Evolutionary conservation across 1,139 yeast species (phyloP).

Genomic region (Pichia sp.): DNA sequence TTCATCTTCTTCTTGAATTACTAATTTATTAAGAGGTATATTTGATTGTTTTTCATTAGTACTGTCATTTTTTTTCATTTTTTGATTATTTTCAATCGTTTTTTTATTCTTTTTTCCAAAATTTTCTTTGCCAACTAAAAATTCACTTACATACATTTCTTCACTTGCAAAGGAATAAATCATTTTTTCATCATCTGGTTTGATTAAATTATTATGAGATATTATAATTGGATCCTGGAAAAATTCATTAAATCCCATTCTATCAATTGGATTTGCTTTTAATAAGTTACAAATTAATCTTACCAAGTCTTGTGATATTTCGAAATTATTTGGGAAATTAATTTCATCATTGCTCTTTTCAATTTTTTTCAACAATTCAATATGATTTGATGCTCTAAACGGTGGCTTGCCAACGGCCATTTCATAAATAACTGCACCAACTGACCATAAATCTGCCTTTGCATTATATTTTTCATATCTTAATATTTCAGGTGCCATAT

Average conservation of each 20-base stretch:
- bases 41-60: constrained; percentile 1
- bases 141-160: constrained; percentile 78
- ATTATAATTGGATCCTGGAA: constrained; percentile 57
- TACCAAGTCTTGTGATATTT: constrained; percentile 58
- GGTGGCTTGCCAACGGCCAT: constrained; percentile 96
- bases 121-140: constrained; percentile 32
- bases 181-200: constrained; percentile 47
- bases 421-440: constrained; percentile 91
- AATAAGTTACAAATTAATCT: constrained; percentile 66
- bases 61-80: neutral
- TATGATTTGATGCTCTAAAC: constrained; percentile 85
- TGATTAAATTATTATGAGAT: constrained; percentile 32
- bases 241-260: constrained; percentile 84
- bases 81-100: neutral
- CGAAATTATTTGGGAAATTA: constrained; percentile 59
- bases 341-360: constrained; percentile 76
- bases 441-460: constrained; percentile 96
- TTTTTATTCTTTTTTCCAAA: neutral
- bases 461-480: constrained; percentile 94
- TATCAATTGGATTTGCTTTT: constrained; percentile 77
- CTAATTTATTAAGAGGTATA: constrained; percentile 16
- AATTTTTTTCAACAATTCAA: constrained; percentile 78
- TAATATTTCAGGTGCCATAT: constrained; percentile 97
- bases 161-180: constrained; percentile 70
- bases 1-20: constrained; percentile 14